phyloP scores from a whole-genome alignment of 1,284 basidiomycete species.

The Sanghuangporus baumii region DNA sequence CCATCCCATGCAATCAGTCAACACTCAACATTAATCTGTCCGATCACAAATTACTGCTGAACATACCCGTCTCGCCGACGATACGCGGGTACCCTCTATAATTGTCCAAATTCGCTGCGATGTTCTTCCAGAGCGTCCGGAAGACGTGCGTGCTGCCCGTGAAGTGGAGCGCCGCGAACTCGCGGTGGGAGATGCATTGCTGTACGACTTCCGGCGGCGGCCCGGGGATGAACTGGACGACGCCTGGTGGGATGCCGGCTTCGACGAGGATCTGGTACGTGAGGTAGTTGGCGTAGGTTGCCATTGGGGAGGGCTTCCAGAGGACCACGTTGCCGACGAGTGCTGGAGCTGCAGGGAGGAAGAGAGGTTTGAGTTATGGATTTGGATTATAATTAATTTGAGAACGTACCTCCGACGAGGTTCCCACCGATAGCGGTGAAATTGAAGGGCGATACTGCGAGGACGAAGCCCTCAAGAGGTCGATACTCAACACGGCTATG shows the following conservation, averaged over 20 bases:
- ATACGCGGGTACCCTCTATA: slow-evolving; percentile 91
- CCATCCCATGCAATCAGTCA: neutral
- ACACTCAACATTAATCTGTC: neutral
- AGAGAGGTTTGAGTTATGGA: slow-evolving; percentile 5
- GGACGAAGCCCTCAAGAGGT: slow-evolving; percentile 93
- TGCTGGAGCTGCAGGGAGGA: slow-evolving; percentile 61
- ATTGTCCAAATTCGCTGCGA: slow-evolving; percentile 80
- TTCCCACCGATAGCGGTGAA: slow-evolving; percentile 97
- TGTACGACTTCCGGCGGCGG: slow-evolving; percentile 77
- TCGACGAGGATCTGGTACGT: slow-evolving; percentile 89
- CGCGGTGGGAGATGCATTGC: slow-evolving; percentile 73
- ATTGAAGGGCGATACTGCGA: slow-evolving; percentile 98
- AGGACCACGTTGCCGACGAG: slow-evolving; percentile 93
- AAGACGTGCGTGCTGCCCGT: slow-evolving; percentile 96
- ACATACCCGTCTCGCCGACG: slow-evolving; percentile 80
- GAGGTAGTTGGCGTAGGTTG: slow-evolving; percentile 94
- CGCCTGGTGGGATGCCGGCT: slow-evolving; percentile 90
- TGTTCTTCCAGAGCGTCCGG: slow-evolving; percentile 95
- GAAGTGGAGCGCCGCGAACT: slow-evolving; percentile 92
- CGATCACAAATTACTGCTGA: neutral
- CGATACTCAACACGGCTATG: slow-evolving; percentile 90
- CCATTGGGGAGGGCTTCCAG: slow-evolving; percentile 97
- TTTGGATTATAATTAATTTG: neutral
- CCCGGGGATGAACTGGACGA: slow-evolving; percentile 96
- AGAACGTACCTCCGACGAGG: slow-evolving; percentile 61